Conservation (phyloP, 345 rosid species). For the Brassica nigra region DNA sequence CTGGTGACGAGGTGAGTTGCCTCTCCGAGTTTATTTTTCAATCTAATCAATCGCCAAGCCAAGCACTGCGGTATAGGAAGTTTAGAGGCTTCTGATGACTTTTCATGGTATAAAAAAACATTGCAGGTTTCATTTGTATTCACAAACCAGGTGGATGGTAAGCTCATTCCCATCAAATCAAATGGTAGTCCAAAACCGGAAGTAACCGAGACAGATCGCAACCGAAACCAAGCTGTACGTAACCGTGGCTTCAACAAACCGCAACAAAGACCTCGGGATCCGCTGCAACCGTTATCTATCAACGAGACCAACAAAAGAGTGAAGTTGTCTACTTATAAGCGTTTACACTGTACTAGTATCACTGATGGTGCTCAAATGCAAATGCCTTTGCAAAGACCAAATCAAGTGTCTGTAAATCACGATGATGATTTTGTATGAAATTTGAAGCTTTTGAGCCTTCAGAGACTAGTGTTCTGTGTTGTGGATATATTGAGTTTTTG, state of each 20-base stretch:
- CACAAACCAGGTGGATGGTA: constrained; percentile 93
- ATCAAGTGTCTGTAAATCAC: constrained; percentile 35
- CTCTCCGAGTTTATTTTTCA: background rate
- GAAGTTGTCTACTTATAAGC: constrained; percentile 40
- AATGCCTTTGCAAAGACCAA: constrained; percentile 49
- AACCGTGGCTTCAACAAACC: constrained; percentile 41
- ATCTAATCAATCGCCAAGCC: background rate
- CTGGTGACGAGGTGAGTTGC: constrained; percentile 78
- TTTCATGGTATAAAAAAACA: constrained; percentile 6
- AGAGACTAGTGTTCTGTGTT: too few relatives aligned
- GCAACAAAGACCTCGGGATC: constrained; percentile 45
- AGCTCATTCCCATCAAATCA: constrained; percentile 81
- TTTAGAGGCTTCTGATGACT: constrained; percentile 8
- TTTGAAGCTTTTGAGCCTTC: background rate
- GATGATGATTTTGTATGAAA: constrained; percentile 59
- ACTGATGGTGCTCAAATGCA: constrained; percentile 9
- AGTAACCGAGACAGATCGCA: constrained; percentile 24
- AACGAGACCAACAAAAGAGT: constrained; percentile 28
- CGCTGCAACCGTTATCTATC: constrained; percentile 35
- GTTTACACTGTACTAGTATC: constrained; percentile 36
- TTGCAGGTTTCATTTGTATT: constrained; percentile 84
- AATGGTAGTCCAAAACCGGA: constrained; percentile 43
- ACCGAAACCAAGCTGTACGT: constrained; percentile 37
- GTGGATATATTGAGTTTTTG: background rate
- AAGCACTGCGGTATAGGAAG: background rate